These are phyloP conservation scores for Diutina scorzettiae DNA, from an alignment of 1,139 yeast species.

Conservation along the genomic window DNA sequence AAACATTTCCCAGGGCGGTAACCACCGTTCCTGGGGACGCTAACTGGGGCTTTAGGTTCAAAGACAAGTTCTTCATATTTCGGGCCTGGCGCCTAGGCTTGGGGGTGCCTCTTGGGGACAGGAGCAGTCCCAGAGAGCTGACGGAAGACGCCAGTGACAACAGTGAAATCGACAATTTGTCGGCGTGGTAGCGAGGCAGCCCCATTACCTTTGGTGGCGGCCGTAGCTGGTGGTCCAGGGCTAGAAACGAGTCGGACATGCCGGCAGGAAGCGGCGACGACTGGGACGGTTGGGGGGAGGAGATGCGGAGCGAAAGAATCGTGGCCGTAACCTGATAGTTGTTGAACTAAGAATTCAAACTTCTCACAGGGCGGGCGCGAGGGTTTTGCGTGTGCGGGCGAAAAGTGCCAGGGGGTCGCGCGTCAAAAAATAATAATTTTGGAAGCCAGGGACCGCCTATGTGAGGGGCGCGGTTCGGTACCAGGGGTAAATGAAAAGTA, in stretches of 20 bases:
- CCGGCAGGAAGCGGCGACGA: slow-evolving; percentile 2
- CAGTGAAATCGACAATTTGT: background rate
- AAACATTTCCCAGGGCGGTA: slow-evolving; percentile 1
- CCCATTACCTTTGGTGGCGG: slow-evolving; percentile 2
- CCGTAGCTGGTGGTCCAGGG: slow-evolving; percentile 3
- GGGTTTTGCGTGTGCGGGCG: background rate
- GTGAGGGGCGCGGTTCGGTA: no score
- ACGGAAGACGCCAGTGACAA: background rate
- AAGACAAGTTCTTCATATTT: slow-evolving; percentile 1
- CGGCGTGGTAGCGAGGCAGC: slow-evolving; percentile 2
- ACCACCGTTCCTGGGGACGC: slow-evolving; percentile 1
- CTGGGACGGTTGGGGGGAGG: background rate
- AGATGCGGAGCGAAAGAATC: slow-evolving; percentile 4
- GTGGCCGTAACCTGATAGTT: no score
- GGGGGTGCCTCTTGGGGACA: background rate
- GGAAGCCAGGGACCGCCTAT: no score
- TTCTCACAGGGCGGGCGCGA: background rate
- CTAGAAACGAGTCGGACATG: slow-evolving; percentile 4
- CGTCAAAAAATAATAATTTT: background rate
- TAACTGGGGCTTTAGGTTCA: slow-evolving; percentile 1
- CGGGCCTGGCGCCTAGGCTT: background rate
- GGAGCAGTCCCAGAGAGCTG: background rate
- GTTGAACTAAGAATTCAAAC: background rate
- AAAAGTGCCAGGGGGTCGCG: background rate
- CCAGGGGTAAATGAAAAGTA: no score